Percentiles rank a stretch among this genome's conserved stretches.
Evolutionary conservation across 2,329 filamentous ascomycete genomes (phyloP).

Genomic region (Septoria petroselini): DNA sequence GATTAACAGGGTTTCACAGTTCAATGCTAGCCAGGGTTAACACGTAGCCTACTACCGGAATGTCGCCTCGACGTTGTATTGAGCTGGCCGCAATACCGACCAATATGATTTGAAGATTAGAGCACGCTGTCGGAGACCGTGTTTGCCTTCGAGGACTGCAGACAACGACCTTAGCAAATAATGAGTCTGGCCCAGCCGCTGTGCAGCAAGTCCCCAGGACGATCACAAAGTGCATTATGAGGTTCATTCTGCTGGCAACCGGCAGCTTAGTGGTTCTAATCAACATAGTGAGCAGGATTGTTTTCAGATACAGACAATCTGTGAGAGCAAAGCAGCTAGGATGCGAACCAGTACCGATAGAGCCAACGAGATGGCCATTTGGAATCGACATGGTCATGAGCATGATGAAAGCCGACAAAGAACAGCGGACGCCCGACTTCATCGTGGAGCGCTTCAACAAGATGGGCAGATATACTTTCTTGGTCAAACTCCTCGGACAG

Average conservation of each 20-base stretch:
- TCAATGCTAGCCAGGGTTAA: too few species aligned
- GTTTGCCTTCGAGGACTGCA: too few species aligned
- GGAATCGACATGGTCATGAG: conserved; percentile 10
- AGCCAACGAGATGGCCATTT: conserved; percentile 9
- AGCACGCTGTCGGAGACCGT: too few species aligned
- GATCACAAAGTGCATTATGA: neutral
- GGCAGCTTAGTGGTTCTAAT: neutral
- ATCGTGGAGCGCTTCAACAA: conserved; percentile 10
- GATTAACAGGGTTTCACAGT: too few species aligned
- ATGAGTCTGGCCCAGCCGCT: too few species aligned
- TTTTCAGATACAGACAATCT: neutral
- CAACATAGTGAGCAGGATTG: neutral
- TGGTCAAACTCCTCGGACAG: conserved; percentile 1
- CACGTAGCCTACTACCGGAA: too few species aligned
- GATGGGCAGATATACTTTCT: conserved; percentile 11
- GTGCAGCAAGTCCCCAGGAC: neutral
- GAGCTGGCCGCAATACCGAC: too few species aligned
- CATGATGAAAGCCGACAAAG: conserved; percentile 5
- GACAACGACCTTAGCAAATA: too few species aligned
- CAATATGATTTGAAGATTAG: too few species aligned
- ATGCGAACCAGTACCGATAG: conserved; percentile 5
- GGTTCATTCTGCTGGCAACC: neutral
- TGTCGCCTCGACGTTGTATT: too few species aligned
- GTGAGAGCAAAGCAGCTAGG: neutral
- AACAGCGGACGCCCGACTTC: conserved; percentile 9